Evolutionary conservation across 2,329 filamentous ascomycete genomes (phyloP).

Genomic region (Xylariales sp.): DNA sequence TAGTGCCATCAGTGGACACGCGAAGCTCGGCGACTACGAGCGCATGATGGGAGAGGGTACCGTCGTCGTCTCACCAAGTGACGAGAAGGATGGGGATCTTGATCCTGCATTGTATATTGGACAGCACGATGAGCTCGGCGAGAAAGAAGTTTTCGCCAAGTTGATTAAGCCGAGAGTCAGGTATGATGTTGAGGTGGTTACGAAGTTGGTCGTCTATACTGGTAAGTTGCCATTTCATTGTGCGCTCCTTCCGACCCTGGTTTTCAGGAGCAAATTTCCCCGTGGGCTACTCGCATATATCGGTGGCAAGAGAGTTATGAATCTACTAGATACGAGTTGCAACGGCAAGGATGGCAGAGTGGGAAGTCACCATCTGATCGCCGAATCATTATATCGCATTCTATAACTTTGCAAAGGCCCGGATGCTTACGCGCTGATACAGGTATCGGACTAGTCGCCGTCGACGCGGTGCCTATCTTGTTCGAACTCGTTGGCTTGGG

Average conservation of each 20-base stretch:
- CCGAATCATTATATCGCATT: too few relatives aligned
- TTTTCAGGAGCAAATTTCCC: neutral
- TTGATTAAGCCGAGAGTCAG: constrained; percentile 82
- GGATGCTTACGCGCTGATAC: too few relatives aligned
- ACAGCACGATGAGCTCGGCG: constrained; percentile 51
- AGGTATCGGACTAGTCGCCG: constrained; percentile 32
- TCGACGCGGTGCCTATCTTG: constrained; percentile 37
- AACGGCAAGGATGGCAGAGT: neutral
- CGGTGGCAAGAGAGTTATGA: neutral
- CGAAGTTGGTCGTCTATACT: constrained; percentile 90
- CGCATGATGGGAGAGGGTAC: constrained; percentile 68
- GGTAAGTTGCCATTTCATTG: constrained; percentile 49
- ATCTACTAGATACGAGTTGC: too few relatives aligned
- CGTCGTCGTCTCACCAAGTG: constrained; percentile 32
- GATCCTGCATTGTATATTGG: constrained; percentile 33
- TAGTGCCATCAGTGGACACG: constrained; percentile 27
- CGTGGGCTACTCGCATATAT: too few relatives aligned
- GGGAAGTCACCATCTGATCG: too few relatives aligned
- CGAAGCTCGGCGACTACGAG: constrained; percentile 60
- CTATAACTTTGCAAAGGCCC: too few relatives aligned
- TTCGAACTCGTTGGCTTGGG: constrained; percentile 37
- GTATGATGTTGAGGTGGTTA: constrained; percentile 98
- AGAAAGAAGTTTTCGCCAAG: constrained; percentile 77
- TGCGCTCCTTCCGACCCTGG: neutral
- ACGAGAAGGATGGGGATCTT: constrained; percentile 28